Base-by-base conservation (phyloP, 2,329 filamentous ascomycete species). In the Xylariales sp. region DNA sequence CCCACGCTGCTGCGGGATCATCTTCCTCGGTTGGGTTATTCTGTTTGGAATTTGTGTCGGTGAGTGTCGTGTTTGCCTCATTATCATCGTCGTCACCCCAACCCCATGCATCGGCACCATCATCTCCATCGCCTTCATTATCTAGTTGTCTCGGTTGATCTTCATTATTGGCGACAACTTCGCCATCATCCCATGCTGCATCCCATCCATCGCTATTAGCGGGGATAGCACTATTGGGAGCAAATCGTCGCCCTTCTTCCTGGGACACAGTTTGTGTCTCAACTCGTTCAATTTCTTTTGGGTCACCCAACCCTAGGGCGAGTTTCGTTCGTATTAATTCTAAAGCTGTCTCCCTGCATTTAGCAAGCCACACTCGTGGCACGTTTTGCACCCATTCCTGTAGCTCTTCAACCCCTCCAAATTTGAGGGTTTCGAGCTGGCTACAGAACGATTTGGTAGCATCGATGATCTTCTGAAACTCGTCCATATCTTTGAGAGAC, bases 331-430 rank as follows among this genome's bases (percentile, higher is more conserved):
- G 89, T 12, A 97, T 89, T 41, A 87, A 86, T 69, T 94, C 91
- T 30, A 99, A 85, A 0, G 93, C 90, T 41, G 86, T 89, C 75
- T 97, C 94, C 74, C 92, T 89, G 71, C 94, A 91, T 77, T 93
- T 95, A 1, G 88, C 88, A 14, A 98, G 85, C 96, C 96, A 99
- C 32, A 93, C 90, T 65, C 89, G 89, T 0, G 94, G 92, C 0
- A 93, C 91, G 69, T 91, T 90, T 48, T 90, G 87, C 0, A 93
- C 90, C 95, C 96, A 99, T 30, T 93, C 89, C 52, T 87, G 84
- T 45, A 99, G 81, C 39, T 90, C 87, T 14, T 85, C 82, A 55
- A 87, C 83, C 4, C 85, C 85, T 16, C 85, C 83, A 85, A 93
- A 95, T 0, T 87, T 85, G 18, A 90, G 82, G 7, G 82, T 80